Conservation (phyloP, 495 filamentous ascomycete genomes). For the Penicillium desertorum region DNA sequence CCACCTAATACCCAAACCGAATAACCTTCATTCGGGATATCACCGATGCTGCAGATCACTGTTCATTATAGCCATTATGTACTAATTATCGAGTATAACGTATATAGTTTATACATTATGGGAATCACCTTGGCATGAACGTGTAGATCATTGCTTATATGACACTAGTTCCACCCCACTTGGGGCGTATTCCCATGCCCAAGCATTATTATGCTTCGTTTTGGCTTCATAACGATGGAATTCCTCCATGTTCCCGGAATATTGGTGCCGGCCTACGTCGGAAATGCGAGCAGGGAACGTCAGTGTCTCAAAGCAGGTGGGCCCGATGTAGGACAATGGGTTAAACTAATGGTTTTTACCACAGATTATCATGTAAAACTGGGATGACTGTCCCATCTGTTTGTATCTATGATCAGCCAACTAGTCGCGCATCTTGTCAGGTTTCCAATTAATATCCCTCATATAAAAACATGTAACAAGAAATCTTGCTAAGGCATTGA, state of each 20-base stretch:
- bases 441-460: not conserved
- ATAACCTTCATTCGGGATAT: not conserved
- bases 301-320: not conserved
- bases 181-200: not conserved
- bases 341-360: not conserved
- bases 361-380: not conserved
- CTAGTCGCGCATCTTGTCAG: not conserved
- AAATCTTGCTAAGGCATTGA: not conserved
- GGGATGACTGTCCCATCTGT: not conserved
- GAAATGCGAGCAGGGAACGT: not conserved
- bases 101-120: not conserved
- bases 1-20: not conserved
- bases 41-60: not conserved
- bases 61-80: not conserved
- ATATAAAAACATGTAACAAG: not conserved
- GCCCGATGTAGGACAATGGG: not conserved
- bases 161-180: not conserved
- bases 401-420: not conserved
- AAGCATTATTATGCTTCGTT: conserved; percentile 14
- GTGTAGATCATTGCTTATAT: conserved; percentile 6
- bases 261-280: not conserved
- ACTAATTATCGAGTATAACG: not conserved
- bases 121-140: not conserved
- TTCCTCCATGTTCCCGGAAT: not conserved
- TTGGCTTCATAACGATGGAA: conserved; percentile 6